Evolutionary conservation across 345 rosid genomes (phyloP).

Genomic region (Eutrema yunnanense): DNA sequence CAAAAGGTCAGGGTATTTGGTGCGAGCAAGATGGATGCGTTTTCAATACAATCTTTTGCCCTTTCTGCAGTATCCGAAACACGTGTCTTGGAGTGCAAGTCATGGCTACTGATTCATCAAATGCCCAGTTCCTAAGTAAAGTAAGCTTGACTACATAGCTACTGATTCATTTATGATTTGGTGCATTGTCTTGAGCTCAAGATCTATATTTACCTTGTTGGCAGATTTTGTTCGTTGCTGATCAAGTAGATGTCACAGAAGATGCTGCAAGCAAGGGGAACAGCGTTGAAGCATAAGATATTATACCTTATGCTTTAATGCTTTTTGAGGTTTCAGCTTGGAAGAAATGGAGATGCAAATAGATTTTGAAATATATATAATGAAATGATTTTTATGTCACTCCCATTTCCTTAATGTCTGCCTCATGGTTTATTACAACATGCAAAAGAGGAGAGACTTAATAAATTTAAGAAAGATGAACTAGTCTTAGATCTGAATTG

Average conservation of each 20-base stretch:
- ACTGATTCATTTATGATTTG: not conserved
- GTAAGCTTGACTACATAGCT: slow-evolving; percentile 21
- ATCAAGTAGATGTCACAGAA: slow-evolving; percentile 40
- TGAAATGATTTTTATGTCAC: too few relatives aligned
- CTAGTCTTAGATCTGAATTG: too few relatives aligned
- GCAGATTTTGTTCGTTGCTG: slow-evolving; percentile 59
- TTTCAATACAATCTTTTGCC: slow-evolving; percentile 63
- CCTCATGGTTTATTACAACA: too few relatives aligned
- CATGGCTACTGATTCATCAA: slow-evolving; percentile 77
- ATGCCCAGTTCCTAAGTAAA: slow-evolving; percentile 67
- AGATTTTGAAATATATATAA: too few relatives aligned
- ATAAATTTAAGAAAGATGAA: too few relatives aligned
- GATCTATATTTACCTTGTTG: not conserved
- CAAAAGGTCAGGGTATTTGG: slow-evolving; percentile 42
- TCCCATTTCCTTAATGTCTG: too few relatives aligned
- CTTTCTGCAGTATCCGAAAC: slow-evolving; percentile 58
- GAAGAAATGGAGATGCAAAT: too few relatives aligned
- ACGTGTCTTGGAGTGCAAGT: slow-evolving; percentile 74
- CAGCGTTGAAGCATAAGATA: not conserved
- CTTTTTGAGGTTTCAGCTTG: too few relatives aligned
- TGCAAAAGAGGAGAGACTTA: too few relatives aligned
- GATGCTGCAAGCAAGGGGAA: slow-evolving; percentile 28
- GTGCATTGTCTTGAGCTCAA: not conserved
- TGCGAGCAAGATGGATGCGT: slow-evolving; percentile 88
- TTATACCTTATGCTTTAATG: too few relatives aligned